Base-by-base conservation (phyloP, 73 alveolate species). In the Urostyla sp. region DNA sequence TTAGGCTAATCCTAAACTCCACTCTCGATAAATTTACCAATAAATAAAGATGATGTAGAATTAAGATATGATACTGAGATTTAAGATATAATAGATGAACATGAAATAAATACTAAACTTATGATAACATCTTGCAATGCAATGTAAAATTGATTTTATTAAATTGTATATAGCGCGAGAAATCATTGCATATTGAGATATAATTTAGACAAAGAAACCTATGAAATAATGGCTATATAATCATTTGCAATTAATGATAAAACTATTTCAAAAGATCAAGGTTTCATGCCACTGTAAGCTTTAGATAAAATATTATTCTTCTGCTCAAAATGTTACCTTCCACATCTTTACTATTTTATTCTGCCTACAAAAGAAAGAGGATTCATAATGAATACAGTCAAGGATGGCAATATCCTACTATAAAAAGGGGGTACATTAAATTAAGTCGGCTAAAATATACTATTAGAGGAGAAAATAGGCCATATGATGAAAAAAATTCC, bases 401-500 rank as follows among this genome's bases (percentile, higher is more conserved):
- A 43, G n/a, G 66, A 66, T 24, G 66, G 80, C 34, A 54, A 43
- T 32, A 5, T 60, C 20, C 35, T 8, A 4, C 28, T 40, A 28
- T 44, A 37, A 66, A 66, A 66, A 46, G 44, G 13, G 7, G 13
- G 21, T 3, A 3, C 63, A 2, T 43, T 46, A 4, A 66, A 66
- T 18, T 15, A 40, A 15, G 10, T 40, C 51, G 48, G 21, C 38
- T 44, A 66, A 31, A 11, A 27, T 8, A 37, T 28, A 15, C 11
- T 10, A 8, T 3, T 44, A 1, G 66, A 66, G 27, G 80, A 37
- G 44, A 44, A 44, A 48, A 13, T 44, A 3, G 58, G 75, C 20
- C 7, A 53, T n/a, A 27, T 73, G 86, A 21, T 52, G 48, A 73
- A 73, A 21, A 73, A 73, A 60, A 35, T 30, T 7, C 86, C 86